These are phyloP conservation scores for Hemileccinum impolitum DNA, from an alignment of 768 basidiomycete species.

Conservation along the genomic window DNA sequence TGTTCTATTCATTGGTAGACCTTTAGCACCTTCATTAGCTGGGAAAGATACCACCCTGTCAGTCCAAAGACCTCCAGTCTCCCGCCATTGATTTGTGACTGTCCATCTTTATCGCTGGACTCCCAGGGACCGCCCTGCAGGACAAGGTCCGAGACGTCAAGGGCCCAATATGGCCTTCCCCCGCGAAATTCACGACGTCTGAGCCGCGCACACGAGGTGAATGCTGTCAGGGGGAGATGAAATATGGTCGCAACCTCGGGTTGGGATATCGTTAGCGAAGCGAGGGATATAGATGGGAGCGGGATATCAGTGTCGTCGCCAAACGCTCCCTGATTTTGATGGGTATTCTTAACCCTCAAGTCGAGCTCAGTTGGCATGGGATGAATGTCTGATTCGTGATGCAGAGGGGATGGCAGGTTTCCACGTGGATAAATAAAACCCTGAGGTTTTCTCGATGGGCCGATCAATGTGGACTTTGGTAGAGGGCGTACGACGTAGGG, in stretches of 20 bases:
- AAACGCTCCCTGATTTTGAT: background rate
- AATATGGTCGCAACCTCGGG: constrained; percentile 68
- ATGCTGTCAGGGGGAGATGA: constrained; percentile 60
- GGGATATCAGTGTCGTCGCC: constrained; percentile 36
- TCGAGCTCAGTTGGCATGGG: background rate
- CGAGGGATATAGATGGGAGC: constrained; percentile 58
- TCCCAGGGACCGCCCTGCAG: constrained; percentile 28
- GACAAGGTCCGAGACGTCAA: constrained; percentile 62
- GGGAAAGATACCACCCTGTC: constrained; percentile 77
- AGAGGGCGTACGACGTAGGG: constrained; percentile 65
- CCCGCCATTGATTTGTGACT: constrained; percentile 43
- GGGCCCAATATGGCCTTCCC: constrained; percentile 54
- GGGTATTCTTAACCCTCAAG: background rate
- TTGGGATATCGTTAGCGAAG: constrained; percentile 48
- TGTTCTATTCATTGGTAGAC: constrained; percentile 37
- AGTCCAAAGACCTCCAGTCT: constrained; percentile 76
- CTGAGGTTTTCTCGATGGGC: background rate
- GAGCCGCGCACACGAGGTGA: constrained; percentile 47
- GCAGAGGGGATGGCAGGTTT: no score
- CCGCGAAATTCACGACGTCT: constrained; percentile 54
- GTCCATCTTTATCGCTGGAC: constrained; percentile 30
- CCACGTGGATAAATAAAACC: background rate
- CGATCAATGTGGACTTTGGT: background rate
- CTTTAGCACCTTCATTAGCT: constrained; percentile 54
- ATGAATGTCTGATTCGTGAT: no score